phyloP scores from a whole-genome alignment of 441 rosid genomes.

The Adansonia rubrostipa region DNA sequence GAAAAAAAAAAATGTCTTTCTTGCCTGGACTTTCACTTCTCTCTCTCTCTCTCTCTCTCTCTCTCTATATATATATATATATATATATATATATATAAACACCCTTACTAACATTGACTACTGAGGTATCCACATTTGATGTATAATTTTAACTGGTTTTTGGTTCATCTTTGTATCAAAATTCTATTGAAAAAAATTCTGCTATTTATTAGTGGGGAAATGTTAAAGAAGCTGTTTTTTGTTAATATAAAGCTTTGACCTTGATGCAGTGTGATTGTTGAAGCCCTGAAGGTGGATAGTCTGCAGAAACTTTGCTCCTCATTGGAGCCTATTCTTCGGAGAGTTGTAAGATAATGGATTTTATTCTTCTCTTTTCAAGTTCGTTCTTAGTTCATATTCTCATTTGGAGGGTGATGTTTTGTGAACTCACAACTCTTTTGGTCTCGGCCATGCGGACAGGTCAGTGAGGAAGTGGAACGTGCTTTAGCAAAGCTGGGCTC shows the following conservation, averaged over 20 bases:
- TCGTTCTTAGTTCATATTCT: background rate
- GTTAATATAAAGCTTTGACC: background rate
- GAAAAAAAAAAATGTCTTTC: background rate
- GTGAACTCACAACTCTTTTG: background rate
- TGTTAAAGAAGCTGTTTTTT: constrained; percentile 37
- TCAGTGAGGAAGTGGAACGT: constrained; percentile 99
- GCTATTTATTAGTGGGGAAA: constrained; percentile 52
- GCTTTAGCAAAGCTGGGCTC: constrained; percentile 97
- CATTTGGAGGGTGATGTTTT: background rate
- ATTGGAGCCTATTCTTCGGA: constrained; percentile 95
- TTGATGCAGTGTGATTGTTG: constrained; percentile 84
- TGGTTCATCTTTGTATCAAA: background rate
- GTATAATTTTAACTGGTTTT: background rate
- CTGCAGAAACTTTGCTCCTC: constrained; percentile 98
- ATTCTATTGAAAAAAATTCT: background rate
- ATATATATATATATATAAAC: too few relatives aligned
- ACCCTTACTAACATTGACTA: background rate
- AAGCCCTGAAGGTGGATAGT: constrained; percentile 96
- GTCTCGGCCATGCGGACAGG: constrained; percentile 46
- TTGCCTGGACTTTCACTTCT: background rate
- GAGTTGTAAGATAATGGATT: constrained; percentile 74
- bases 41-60: too few relatives aligned
- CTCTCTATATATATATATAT: too few relatives aligned
- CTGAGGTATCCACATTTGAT: background rate
- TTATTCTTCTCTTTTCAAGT: background rate